A percentile compares a stretch with the other conserved stretches of the same genome.
Evolutionary conservation across 2,329 filamentous ascomycete genomes (phyloP).

Genomic region (Lachnellula occidentalis): DNA sequence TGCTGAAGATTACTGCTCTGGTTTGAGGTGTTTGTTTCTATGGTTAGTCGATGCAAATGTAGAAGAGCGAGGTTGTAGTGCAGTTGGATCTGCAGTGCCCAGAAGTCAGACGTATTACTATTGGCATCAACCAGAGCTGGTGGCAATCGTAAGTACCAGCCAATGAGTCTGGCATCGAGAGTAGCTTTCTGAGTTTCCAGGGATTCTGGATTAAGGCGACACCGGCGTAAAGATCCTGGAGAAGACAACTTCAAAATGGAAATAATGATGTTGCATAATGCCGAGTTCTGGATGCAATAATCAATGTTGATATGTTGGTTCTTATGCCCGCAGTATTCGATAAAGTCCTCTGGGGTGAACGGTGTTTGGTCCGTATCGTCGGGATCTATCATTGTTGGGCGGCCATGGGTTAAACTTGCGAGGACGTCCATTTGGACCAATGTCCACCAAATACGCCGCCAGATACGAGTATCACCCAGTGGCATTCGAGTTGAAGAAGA

Average conservation of each 20-base stretch:
- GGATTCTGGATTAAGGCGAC: neutral
- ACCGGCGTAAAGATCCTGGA: constrained; percentile 2
- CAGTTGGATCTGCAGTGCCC: too few species aligned
- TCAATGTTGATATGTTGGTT: constrained; percentile 8
- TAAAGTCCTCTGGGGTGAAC: constrained; percentile 7
- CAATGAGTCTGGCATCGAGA: constrained; percentile 1
- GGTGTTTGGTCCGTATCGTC: constrained; percentile 11
- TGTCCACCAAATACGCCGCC: constrained; percentile 15
- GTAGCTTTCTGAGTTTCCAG: neutral
- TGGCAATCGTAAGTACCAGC: constrained; percentile 2
- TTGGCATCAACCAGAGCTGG: neutral
- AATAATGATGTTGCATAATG: constrained; percentile 8
- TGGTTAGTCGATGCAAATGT: too few species aligned
- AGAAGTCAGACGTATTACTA: neutral
- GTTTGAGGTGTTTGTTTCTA: too few species aligned
- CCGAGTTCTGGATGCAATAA: constrained; percentile 7
- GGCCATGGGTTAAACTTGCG: constrained; percentile 8
- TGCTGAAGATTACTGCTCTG: too few species aligned
- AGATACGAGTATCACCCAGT: constrained; percentile 7
- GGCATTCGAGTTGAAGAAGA: constrained; percentile 5
- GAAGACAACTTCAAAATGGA: constrained; percentile 8
- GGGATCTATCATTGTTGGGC: constrained; percentile 10
- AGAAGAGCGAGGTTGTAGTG: too few species aligned
- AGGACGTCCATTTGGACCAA: constrained; percentile 7
- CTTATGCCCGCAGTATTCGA: constrained; percentile 1